Base-by-base conservation (phyloP, 805 yeast species). In the Wickerhamiella siamensis region DNA sequence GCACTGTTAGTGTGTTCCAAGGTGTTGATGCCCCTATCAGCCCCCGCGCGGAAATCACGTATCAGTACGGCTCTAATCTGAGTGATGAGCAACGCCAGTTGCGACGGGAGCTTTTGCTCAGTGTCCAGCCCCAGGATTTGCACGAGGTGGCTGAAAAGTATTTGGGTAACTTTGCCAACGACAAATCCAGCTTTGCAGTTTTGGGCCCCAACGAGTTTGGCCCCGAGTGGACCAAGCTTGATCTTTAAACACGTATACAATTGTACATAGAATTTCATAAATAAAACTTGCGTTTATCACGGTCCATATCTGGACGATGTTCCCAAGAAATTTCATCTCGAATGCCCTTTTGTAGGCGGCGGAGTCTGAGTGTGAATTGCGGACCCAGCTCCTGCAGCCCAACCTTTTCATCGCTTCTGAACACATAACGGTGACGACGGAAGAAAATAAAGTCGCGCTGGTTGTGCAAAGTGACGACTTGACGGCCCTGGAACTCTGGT, bases 311-410 rank as follows among this genome's bases (percentile, higher is more conserved):
- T 3, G 95, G 79, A 52, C 83, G 75, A 64, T 86, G 94, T 62
- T 91, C 96, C 96, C 97, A 88, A 55, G 84, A 95, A 21, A 82
- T 70, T 55, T 88, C 97, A 51, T 84, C 94, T 56, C 77, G 77
- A 54, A 91, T 71, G 41, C 97, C 98, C 63, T 77, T 80, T 61
- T 88, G 97, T 44, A 91, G 66, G 55, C 97, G 71, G 61, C 95
- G 75, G 51, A 91, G 64, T 57, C 81, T 79, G 58, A 91, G 63
- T 1, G 98, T 91, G 61, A 91, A 91, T 61, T 87, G 96, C 1
- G 98, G 98, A 0, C 98, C 98, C 35, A 91, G 65, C 57, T 91
- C 98, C 56, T 91, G 98, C 39, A 91, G 64, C 5, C 97, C 98
- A 2, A 88, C 96, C 53, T 76, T 78, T 60, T 84, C 94, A 51